phyloP scores from a whole-genome alignment of 106 monocot species.

The Dactylorhiza incarnata region DNA sequence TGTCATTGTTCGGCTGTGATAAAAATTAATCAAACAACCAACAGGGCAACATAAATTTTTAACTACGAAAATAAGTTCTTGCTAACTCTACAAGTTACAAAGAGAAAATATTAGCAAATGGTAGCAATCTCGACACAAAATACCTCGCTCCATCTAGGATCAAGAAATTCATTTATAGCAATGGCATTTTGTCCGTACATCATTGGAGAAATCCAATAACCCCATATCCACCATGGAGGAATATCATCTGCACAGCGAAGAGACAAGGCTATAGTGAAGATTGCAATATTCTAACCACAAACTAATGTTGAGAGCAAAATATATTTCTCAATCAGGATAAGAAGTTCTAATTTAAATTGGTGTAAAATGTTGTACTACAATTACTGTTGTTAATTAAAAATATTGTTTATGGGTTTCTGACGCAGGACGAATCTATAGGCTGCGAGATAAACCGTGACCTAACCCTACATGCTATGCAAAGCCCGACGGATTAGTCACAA shows the following conservation, averaged over 20 bases:
- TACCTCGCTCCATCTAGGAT: slow-evolving; percentile 42
- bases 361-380: too few relatives aligned
- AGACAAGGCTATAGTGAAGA: too few relatives aligned
- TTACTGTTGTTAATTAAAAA: too few relatives aligned
- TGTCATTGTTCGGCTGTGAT: slow-evolving; percentile 55
- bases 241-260: slow-evolving; percentile 34
- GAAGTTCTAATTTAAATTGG: too few relatives aligned
- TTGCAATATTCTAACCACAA: too few relatives aligned
- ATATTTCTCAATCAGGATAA: too few relatives aligned
- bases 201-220: slow-evolving; percentile 60
- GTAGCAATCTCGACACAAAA: neutral
- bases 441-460: too few relatives aligned
- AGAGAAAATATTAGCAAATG: neutral
- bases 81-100: slow-evolving; percentile 35
- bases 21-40: neutral
- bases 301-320: too few relatives aligned
- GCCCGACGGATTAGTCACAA: too few relatives aligned
- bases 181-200: slow-evolving; percentile 59
- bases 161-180: slow-evolving; percentile 71
- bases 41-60: slow-evolving; percentile 12
- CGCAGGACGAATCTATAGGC: too few relatives aligned
- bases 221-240: slow-evolving; percentile 64
- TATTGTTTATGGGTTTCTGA: too few relatives aligned
- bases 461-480: too few relatives aligned
- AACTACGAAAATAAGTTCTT: slow-evolving; percentile 4